Percentiles rank a stretch among this genome's conserved stretches.
Conservation (phyloP, 2,329 filamentous ascomycete species). For the Botrytis paeoniae region DNA sequence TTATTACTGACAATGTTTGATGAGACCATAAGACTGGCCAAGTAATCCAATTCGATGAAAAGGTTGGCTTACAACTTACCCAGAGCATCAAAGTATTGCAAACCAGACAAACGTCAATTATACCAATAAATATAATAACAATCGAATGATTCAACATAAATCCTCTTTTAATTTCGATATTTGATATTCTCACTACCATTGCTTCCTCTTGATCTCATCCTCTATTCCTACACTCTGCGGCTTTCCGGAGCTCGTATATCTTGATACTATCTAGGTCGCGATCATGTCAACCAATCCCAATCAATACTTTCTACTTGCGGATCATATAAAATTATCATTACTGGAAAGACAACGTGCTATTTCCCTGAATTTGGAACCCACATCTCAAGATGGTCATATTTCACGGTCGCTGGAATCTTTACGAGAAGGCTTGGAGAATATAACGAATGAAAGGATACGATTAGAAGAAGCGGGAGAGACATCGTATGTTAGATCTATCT, state of each 20-base stretch:
- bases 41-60: not conserved
- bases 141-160: not conserved
- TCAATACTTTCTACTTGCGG: constrained; percentile 88
- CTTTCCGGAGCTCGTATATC: not conserved
- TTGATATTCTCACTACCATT: not conserved
- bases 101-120: not conserved
- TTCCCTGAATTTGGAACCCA: constrained; percentile 68
- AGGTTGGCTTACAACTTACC: not conserved
- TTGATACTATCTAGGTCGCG: constrained; percentile 6
- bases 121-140: constrained; percentile 1
- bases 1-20: not conserved
- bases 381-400: constrained; percentile 81
- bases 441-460: constrained; percentile 62
- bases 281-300: constrained; percentile 55
- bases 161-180: not conserved
- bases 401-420: constrained; percentile 85
- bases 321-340: constrained; percentile 94
- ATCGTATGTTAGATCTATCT: constrained; percentile 45
- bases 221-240: not conserved
- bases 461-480: constrained; percentile 64
- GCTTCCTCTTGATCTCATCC: not conserved
- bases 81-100: constrained; percentile 5
- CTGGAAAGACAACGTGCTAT: constrained; percentile 87
- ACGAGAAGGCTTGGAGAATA: constrained; percentile 69
- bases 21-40: not conserved